Base-by-base conservation (phyloP, 169 alveolate species). In the Plasmodium gallinaceum region DNA sequence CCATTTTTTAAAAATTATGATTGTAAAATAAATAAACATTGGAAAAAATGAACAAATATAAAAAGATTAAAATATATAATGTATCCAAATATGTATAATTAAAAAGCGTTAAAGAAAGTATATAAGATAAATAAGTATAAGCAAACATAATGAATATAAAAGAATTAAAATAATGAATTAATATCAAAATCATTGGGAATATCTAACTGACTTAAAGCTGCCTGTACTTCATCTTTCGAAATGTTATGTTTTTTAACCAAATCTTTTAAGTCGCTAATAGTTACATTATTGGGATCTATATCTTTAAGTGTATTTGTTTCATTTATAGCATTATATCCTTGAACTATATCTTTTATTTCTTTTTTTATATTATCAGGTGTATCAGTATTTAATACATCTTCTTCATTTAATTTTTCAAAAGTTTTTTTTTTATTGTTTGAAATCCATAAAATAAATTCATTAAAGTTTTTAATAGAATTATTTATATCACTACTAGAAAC, bases 251-350 rank as follows among this genome's bases (percentile, higher is more conserved):
- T 83, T 52, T 83, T 83, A 37, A 83, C 85, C 43, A 83, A 43
- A 68, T 83, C 91, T 62, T 83, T 83, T 83, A 83, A 42, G 57
- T 83, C 39, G n/a, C 66, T 74, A 39, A 83, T 68, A 48, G 91
- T 83, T 62, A 83, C 72, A 37, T 64, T 83, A 61, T 62, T 83
- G 9, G 91, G 91, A 48, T 83, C 91, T 7, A 83, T 14, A 16
- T 83, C 69, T 51, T 62, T 83, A 54, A 43, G 51, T 20, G 52
- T 51, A 37, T 66, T 20, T 14, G 54, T 26, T 46, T 83, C 83
- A 62, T 83, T 46, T 4, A 68, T 71, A 5, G 69, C 24, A 83
- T 83, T 83, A 61, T 83, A 83, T 24, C 52, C 61, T 9, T 83
- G 42, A 32, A 83, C 66, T 16, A 83, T 85, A 26, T 83, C 74